These are phyloP conservation scores for Kodamaea leandrae DNA, from an alignment of 805 yeast species.

Conservation along the genomic window DNA sequence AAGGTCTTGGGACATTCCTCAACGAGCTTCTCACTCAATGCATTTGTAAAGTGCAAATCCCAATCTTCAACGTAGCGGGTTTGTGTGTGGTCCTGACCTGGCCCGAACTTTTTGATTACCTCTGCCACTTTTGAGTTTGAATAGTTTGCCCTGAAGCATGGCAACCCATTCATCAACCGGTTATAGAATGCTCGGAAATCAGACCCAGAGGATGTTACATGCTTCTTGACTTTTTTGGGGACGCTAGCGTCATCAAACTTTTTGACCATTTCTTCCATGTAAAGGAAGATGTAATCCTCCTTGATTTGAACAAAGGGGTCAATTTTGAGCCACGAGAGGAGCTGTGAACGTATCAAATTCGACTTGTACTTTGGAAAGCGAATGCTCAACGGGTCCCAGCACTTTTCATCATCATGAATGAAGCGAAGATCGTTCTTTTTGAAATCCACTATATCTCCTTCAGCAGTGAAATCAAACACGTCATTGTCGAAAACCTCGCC, in stretches of 20 bases:
- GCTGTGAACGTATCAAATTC: constrained; percentile 24
- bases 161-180: constrained; percentile 7
- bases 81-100: background rate
- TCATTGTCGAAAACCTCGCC: constrained; percentile 1
- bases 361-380: constrained; percentile 18
- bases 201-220: constrained; percentile 2
- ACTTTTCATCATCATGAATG: constrained; percentile 11
- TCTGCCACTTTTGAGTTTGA: background rate
- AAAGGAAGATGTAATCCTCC: constrained; percentile 20
- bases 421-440: constrained; percentile 36
- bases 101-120: constrained; percentile 1
- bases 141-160: constrained; percentile 4
- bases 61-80: constrained; percentile 25
- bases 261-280: constrained; percentile 16
- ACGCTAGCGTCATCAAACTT: constrained; percentile 12
- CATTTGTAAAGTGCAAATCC: constrained; percentile 29
- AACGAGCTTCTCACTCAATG: constrained; percentile 23
- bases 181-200: constrained; percentile 1
- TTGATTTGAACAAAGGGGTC: constrained; percentile 34
- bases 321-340: constrained; percentile 38
- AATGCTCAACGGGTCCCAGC: constrained; percentile 8
- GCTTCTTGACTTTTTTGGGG: constrained; percentile 9
- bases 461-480: constrained; percentile 16
- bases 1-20: constrained; percentile 26
- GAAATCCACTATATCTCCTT: constrained; percentile 36